These are phyloP conservation scores for Aspergillus quadrilineatus DNA, from an alignment of 2,329 filamentous ascomycete genomes.

Conservation along the genomic window DNA sequence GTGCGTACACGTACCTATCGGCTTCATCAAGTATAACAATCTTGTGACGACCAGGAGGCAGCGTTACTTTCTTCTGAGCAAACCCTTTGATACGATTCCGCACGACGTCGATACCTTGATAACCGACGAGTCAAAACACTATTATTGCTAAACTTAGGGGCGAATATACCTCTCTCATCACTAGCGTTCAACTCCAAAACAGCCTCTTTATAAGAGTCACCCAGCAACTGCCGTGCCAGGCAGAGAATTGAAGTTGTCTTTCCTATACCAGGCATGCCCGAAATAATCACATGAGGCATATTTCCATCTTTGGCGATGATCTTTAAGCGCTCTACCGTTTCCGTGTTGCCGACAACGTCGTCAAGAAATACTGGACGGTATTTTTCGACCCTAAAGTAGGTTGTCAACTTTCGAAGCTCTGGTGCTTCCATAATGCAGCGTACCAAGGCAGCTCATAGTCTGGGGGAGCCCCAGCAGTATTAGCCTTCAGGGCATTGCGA, in stretches of 20 bases:
- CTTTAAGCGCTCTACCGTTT: constrained; percentile 94
- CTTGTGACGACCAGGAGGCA: constrained; percentile 88
- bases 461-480: constrained; percentile 40
- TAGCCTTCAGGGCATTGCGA: constrained; percentile 42
- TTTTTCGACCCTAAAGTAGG: constrained; percentile 80
- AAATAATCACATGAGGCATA: constrained; percentile 99
- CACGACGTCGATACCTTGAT: constrained; percentile 86
- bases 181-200: constrained; percentile 95
- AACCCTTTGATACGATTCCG: constrained; percentile 97
- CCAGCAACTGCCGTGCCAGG: constrained; percentile 84
- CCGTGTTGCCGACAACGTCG: constrained; percentile 95
- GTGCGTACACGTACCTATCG: constrained; percentile 60
- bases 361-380: constrained; percentile 93
- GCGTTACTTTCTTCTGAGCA: constrained; percentile 96
- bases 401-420: background rate
- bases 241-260: constrained; percentile 97
- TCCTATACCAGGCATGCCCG: constrained; percentile 98
- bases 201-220: constrained; percentile 94
- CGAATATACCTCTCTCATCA: constrained; percentile 76
- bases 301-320: constrained; percentile 99
- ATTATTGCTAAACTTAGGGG: background rate
- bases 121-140: constrained; percentile 1
- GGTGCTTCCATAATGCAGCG: background rate
- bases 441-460: constrained; percentile 54
- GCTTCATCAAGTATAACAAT: constrained; percentile 97